Base-by-base conservation (phyloP, 2,329 filamentous ascomycete genomes). In the Talaromyces sp. region DNA sequence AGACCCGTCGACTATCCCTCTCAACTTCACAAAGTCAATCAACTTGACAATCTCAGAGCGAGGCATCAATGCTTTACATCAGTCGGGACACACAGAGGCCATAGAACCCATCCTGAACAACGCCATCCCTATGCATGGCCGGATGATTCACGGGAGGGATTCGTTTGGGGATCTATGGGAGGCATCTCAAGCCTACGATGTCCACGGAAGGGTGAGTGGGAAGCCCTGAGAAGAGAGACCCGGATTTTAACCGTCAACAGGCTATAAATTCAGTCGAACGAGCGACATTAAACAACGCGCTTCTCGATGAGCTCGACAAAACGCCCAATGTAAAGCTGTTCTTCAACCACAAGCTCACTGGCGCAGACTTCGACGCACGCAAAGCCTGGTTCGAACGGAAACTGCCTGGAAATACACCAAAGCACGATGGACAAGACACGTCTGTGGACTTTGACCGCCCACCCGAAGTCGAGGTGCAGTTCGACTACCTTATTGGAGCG, bases 21-120 rank as follows among this genome's bases (percentile, higher is more conserved):
- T 98, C 64, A 97, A 97, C 76, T 97, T 97, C 73, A 96, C 93
- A 64, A 96, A 92, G 75, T 98, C 95, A n/a, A 99, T 99, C 81
- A 99, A 99, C 72, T 80, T 99, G 60, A 94, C 95, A 27, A 82
- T 99, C 0, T 98, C 95, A 0, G 93, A 98, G 74, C 87, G 95
- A 62, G 95, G 95, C 34, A 93, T 98, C 74, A 90, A 95, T 74
- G 91, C 94, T 27, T 88, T 99, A 77, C 85, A 85, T 58, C 81
- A 90, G 68, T 86, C 90, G 1, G 85, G 86, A 30, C 84, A 87
- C 34, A 78, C 85, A 3, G 83, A 82, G 3, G 83, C 98, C 40
- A 80, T 96, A 34, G 83, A 93, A 12, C 82, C 87, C 68, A 86
- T 98, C 34, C 82, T 96, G 69, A 80, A 80, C 1, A 86, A 89